Conservation (phyloP, 495 filamentous ascomycete genomes). For the Aspergillus baeticus region DNA sequence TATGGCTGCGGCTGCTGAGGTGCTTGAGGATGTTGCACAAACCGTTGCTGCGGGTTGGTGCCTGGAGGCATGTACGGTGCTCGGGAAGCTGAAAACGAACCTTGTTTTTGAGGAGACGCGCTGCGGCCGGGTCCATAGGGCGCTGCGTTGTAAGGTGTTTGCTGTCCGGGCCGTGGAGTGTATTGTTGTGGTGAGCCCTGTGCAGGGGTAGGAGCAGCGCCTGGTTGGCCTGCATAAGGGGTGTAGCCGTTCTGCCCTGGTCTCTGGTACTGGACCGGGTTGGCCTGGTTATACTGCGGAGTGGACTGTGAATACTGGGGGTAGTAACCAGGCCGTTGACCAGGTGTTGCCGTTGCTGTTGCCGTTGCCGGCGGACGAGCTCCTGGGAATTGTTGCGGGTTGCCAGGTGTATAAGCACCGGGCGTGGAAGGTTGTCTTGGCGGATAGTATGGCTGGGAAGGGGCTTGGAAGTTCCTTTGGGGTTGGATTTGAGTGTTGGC, state of each 20-base stretch:
- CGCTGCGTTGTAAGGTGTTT: conserved; percentile 35
- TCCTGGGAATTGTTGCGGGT: conserved; percentile 32
- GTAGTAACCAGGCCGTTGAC: conserved; percentile 38
- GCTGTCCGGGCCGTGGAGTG: conserved; percentile 40
- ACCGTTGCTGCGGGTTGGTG: conserved; percentile 28
- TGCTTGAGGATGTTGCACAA: conserved; percentile 27
- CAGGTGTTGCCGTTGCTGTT: no score
- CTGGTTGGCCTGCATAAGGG: conserved; percentile 32
- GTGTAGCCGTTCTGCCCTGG: conserved; percentile 42
- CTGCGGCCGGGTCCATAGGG: conserved; percentile 33
- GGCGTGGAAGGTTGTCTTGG: conserved; percentile 39
- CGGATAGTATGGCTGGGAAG: conserved; percentile 39
- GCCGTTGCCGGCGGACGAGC: conserved; percentile 40
- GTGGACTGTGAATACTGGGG: conserved; percentile 38
- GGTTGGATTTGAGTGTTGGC: conserved; percentile 33
- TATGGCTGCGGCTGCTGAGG: conserved; percentile 24
- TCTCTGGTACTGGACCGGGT: conserved; percentile 37
- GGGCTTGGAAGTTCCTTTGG: conserved; percentile 32
- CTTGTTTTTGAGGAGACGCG: conserved; percentile 34
- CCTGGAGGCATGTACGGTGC: conserved; percentile 25
- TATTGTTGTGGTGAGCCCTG: conserved; percentile 40
- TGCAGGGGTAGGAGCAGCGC: conserved; percentile 22
- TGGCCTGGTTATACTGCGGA: conserved; percentile 39
- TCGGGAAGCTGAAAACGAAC: conserved; percentile 25
- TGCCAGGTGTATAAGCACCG: conserved; percentile 32